Evolutionary conservation across 768 basidiomycete genomes (phyloP).

Genomic region (Agrocybe chaxingu): DNA sequence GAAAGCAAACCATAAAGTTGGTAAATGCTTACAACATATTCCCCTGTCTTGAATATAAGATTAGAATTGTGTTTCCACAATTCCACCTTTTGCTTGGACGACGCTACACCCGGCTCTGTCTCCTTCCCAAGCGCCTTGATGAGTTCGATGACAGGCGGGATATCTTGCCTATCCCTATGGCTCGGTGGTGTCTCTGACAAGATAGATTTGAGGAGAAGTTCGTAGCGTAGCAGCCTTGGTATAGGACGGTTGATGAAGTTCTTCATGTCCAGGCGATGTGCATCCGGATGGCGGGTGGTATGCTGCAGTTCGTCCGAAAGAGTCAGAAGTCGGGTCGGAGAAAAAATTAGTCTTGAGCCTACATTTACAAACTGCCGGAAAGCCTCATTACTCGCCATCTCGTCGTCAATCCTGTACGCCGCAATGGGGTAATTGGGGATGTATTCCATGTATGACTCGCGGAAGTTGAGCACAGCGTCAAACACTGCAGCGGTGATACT

Average conservation of each 20-base stretch:
- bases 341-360: slow-evolving; percentile 17
- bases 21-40: slow-evolving; percentile 48
- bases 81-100: slow-evolving; percentile 86
- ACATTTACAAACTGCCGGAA: slow-evolving; percentile 86
- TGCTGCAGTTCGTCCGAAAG: slow-evolving; percentile 21
- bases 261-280: slow-evolving; percentile 85
- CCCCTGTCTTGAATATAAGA: slow-evolving; percentile 74
- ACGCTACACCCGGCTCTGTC: slow-evolving; percentile 80
- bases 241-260: slow-evolving; percentile 91
- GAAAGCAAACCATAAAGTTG: background rate
- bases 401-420: slow-evolving; percentile 82
- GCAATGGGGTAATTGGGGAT: slow-evolving; percentile 92
- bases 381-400: slow-evolving; percentile 71
- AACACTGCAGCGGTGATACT: slow-evolving; percentile 84
- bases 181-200: slow-evolving; percentile 70
- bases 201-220: slow-evolving; percentile 76
- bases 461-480: slow-evolving; percentile 88
- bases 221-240: slow-evolving; percentile 83
- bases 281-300: slow-evolving; percentile 63
- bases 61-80: slow-evolving; percentile 82
- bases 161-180: slow-evolving; percentile 77
- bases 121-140: slow-evolving; percentile 85
- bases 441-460: slow-evolving; percentile 91
- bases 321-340: background rate
- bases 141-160: slow-evolving; percentile 86